Base-by-base conservation (phyloP, 2,329 filamentous ascomycete genomes). In the Talaromyces rugulosus region DNA sequence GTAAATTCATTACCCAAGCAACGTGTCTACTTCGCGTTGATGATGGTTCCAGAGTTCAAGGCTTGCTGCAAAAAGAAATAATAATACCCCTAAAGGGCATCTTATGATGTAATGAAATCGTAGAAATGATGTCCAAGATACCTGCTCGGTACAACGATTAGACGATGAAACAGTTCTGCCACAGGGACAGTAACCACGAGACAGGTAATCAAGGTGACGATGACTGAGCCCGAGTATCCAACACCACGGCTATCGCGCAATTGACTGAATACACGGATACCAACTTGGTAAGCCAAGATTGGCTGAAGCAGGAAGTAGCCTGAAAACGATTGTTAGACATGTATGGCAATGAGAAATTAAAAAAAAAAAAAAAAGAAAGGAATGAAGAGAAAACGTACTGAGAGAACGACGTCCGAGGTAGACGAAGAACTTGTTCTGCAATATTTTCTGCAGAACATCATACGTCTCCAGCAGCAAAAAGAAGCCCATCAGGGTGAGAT, bases 301-400 rank as follows among this genome's bases (percentile, higher is more conserved):
- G 74, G 69, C 64, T 80, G 77, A 4, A 77, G 64, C 44, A 80
- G 71, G 64, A 80, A 80, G 62, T 72, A 74, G 66, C 77, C 77
- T 80, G 30, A 28, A 40, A 58, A 27, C 7, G 2, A 53, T 16
- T 16, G 12, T 44, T 53, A 58, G 52, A 40, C 5, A 40, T 47
- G 18, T 27, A 47, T 50, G 58, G 18, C n/a, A 60, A 18, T 16
- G 18, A 52, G 40, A n/a, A 52, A 30, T 12, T 33, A 12, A n/a
- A 42, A 34, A 36, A 51, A 33, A 9, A 59, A 14, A 23, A 50
- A 47, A 23, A 23, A 23, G 23, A 23, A 23, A 23, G 23, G 23
- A 23, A 23, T 23, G 23, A 23, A 23, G 23, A 23, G 23, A 23
- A 23, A 18, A 66, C 78, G 73, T 72, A 81, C 79, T 80, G 59